A percentile compares a stretch with the other conserved stretches of the same genome.
Conservation (phyloP, 805 yeast genomes). For the Yarrowia yakushimensis region DNA sequence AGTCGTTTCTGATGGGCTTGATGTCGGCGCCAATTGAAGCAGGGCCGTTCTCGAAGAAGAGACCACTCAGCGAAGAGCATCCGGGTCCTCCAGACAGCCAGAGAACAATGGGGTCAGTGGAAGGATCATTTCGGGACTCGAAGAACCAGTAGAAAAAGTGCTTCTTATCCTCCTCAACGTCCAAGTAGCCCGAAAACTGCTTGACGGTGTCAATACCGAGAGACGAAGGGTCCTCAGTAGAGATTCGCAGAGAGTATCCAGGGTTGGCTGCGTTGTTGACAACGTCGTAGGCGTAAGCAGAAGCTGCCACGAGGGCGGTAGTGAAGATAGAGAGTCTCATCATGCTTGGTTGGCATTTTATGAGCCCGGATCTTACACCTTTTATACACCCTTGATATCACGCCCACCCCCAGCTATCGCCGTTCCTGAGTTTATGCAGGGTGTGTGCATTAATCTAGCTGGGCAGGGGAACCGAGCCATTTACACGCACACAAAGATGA, state of each 20-base stretch:
- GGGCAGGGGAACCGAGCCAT: neutral
- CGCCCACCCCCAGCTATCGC: neutral
- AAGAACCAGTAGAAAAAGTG: conserved; percentile 78
- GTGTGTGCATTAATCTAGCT: neutral
- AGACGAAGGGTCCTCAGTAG: neutral
- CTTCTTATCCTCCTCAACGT: conserved; percentile 68
- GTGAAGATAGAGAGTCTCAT: neutral
- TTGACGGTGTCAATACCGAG: conserved; percentile 70
- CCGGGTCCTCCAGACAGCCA: conserved; percentile 92
- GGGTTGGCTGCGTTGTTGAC: conserved; percentile 9
- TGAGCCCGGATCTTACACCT: neutral
- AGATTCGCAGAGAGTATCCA: neutral
- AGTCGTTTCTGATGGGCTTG: conserved; percentile 61
- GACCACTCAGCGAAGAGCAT: conserved; percentile 73
- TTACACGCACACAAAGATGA: neutral
- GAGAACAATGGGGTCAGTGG: conserved; percentile 69
- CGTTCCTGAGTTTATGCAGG: conserved; percentile 19
- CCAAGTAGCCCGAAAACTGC: conserved; percentile 74
- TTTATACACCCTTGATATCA: neutral
- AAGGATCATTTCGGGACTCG: conserved; percentile 77
- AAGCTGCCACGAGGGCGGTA: neutral
- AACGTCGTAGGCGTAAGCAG: neutral
- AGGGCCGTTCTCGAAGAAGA: conserved; percentile 78
- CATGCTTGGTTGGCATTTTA: neutral
- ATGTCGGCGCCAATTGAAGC: conserved; percentile 53